A percentile compares a stretch with the other conserved stretches of the same genome.
Evolutionary conservation across 345 rosid genomes (phyloP).

Genomic region (Boechera retrofracta): DNA sequence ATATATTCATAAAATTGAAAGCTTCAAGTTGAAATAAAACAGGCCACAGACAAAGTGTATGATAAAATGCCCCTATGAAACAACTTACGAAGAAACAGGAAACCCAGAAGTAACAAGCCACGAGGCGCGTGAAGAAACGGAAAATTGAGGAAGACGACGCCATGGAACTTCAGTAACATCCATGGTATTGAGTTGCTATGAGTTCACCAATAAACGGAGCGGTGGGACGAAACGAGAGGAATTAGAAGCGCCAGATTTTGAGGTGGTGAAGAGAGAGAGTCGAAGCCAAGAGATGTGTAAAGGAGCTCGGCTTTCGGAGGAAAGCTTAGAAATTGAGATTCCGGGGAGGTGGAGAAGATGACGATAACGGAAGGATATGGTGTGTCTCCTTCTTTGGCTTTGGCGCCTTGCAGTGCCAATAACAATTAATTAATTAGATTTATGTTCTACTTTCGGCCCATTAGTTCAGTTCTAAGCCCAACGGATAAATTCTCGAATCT

Average conservation of each 20-base stretch:
- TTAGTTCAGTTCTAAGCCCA: not conserved
- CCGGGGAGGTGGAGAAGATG: slow-evolving; percentile 30
- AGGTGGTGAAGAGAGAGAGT: not conserved
- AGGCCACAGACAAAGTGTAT: slow-evolving; percentile 38
- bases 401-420: slow-evolving; percentile 46
- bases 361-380: slow-evolving; percentile 50
- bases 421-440: not conserved
- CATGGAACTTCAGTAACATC: slow-evolving; percentile 54
- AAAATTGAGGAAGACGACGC: slow-evolving; percentile 46
- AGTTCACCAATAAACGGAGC: slow-evolving; percentile 40
- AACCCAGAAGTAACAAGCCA: slow-evolving; percentile 48
- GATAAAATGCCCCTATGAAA: slow-evolving; percentile 33
- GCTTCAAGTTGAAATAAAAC: not conserved
- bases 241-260: slow-evolving; percentile 12
- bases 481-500: not conserved
- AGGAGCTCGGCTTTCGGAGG: not conserved
- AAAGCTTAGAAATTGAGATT: slow-evolving; percentile 34
- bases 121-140: slow-evolving; percentile 50
- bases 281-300: not conserved
- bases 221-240: slow-evolving; percentile 7
- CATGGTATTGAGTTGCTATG: slow-evolving; percentile 48
- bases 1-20: not conserved
- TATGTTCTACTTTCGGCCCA: not conserved
- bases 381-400: slow-evolving; percentile 14
- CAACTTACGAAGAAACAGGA: slow-evolving; percentile 62